phyloP scores from a whole-genome alignment of 345 rosid genomes.

The Citrus medica region DNA sequence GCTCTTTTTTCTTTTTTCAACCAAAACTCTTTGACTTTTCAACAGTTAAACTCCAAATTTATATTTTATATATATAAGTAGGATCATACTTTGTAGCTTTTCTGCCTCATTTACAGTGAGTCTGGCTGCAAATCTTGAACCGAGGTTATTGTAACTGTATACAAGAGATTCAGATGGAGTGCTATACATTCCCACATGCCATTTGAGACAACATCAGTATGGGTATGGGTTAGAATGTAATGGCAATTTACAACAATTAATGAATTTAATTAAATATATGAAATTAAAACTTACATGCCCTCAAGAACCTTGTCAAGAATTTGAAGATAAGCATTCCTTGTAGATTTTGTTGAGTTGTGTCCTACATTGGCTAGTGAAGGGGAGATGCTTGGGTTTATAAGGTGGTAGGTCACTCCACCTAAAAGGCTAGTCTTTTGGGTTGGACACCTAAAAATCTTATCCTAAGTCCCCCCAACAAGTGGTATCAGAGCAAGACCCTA shows the following conservation, averaged over 20 bases:
- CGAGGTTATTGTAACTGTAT: background rate
- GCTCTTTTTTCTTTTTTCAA: too few species aligned
- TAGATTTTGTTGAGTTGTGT: too few species aligned
- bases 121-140: background rate
- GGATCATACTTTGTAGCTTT: background rate
- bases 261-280: background rate
- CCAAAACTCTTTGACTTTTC: too few species aligned
- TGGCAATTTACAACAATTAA: background rate
- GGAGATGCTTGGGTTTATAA: too few species aligned
- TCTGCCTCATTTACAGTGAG: background rate
- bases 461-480: too few species aligned
- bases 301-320: background rate
- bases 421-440: too few species aligned
- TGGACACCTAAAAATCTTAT: too few species aligned
- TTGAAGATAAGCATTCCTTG: background rate
- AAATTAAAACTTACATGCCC: background rate
- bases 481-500: too few species aligned
- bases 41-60: too few species aligned
- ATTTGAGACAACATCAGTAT: background rate
- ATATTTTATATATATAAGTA: too few species aligned
- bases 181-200: background rate
- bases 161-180: conserved; percentile 1
- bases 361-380: too few species aligned
- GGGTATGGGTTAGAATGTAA: background rate
- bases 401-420: too few species aligned